phyloP scores from a whole-genome alignment of 208 protist species.

The Trypanosoma cruzi region DNA sequence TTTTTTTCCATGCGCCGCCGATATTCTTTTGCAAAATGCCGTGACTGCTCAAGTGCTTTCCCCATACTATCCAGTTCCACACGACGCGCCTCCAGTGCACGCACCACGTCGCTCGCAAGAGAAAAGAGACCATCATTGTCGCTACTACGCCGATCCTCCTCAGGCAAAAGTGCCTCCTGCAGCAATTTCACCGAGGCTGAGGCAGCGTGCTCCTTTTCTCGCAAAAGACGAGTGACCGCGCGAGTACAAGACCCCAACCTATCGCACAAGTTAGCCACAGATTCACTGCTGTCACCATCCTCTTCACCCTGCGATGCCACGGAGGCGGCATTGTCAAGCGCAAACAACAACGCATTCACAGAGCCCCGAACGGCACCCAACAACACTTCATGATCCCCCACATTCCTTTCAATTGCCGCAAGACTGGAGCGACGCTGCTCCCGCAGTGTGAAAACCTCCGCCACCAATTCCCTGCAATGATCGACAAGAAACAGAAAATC shows the following conservation, averaged over 20 bases:
- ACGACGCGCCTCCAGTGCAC: conserved; percentile 3
- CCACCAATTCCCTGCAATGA: conserved; percentile 8
- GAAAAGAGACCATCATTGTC: not conserved
- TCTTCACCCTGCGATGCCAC: not conserved
- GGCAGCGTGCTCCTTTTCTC: conserved; percentile 22
- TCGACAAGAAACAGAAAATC: conserved; percentile 11
- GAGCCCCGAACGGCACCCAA: conserved; percentile 2
- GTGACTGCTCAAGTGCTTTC: conserved; percentile 15
- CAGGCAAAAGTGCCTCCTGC: conserved; percentile 6
- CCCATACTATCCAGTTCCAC: conserved; percentile 7
- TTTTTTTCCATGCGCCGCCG: not conserved
- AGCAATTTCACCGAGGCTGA: not conserved
- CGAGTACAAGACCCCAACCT: conserved; percentile 7
- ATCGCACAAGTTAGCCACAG: not conserved
- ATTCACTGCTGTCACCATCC: not conserved
- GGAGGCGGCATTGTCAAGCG: not conserved
- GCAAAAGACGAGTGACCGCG: conserved; percentile 4
- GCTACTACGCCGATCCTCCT: not conserved
- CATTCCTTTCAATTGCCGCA: not conserved
- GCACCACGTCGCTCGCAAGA: conserved; percentile 3
- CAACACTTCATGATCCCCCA: conserved; percentile 9
- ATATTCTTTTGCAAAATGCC: conserved; percentile 10
- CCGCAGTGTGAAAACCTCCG: conserved; percentile 23
- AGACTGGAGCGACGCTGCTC: not conserved
- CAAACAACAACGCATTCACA: not conserved